phyloP scores from a whole-genome alignment of 139 green algal species.

The Chlamydomonas sp. region DNA sequence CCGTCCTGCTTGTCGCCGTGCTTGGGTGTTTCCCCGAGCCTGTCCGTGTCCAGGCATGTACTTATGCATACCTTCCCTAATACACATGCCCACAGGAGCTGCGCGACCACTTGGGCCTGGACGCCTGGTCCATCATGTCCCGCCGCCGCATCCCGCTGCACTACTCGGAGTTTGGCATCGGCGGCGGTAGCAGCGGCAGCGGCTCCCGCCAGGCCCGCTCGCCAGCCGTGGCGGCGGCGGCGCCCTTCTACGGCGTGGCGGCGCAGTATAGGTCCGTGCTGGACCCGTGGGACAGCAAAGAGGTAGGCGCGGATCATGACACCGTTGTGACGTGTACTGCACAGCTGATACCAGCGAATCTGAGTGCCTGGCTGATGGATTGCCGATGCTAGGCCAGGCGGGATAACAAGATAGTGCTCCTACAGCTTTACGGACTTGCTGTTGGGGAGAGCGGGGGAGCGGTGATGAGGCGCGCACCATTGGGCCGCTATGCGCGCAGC shows the following conservation, averaged over 20 bases:
- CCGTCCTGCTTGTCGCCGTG: no score
- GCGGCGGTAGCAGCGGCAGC: neutral
- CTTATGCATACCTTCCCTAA: no score
- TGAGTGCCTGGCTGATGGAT: neutral
- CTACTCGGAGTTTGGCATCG: slow-evolving; percentile 37
- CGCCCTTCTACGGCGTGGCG: slow-evolving; percentile 16
- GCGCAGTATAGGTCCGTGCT: neutral
- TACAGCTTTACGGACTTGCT: neutral
- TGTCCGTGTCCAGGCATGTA: no score
- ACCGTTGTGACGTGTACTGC: neutral
- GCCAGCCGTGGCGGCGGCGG: neutral
- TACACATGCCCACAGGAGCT: neutral
- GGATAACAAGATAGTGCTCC: no score
- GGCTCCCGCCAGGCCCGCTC: neutral
- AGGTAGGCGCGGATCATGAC: neutral
- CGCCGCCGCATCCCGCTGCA: neutral
- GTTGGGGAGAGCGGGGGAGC: neutral
- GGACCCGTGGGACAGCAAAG: neutral
- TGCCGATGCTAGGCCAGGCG: no score
- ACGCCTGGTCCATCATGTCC: neutral
- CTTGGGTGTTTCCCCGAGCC: no score
- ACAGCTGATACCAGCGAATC: neutral
- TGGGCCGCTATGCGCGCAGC: neutral
- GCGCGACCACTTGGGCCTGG: neutral
- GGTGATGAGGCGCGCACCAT: neutral